These are phyloP conservation scores for Podila epigama DNA, from an alignment of 192 early-diverging fungal genomes.

Conservation along the genomic window DNA sequence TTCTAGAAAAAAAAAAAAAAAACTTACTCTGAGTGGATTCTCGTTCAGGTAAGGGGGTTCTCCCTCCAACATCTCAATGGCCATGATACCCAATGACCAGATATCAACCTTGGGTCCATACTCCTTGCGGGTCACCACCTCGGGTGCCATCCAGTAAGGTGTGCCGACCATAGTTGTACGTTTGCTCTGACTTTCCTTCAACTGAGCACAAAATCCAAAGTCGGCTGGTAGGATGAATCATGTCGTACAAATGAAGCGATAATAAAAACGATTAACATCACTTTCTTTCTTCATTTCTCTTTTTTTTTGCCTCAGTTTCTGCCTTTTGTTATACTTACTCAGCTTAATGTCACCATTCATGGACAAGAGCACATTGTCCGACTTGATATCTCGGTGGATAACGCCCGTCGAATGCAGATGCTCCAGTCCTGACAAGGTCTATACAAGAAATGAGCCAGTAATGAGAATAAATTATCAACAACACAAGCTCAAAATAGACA, in stretches of 20 bases:
- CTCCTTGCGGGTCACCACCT: slow-evolving; percentile 91
- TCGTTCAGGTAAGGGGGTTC: slow-evolving; percentile 97
- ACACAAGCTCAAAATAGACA: neutral
- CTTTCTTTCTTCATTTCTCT: too few species aligned
- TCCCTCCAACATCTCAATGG: slow-evolving; percentile 97
- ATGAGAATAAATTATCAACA: neutral
- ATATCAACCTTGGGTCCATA: slow-evolving; percentile 95
- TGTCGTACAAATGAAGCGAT: neutral
- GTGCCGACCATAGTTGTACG: slow-evolving; percentile 85
- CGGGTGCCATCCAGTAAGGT: slow-evolving; percentile 99
- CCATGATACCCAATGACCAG: slow-evolving; percentile 98
- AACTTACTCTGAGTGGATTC: slow-evolving; percentile 78
- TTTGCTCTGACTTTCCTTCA: slow-evolving; percentile 70
- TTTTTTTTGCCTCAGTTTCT: too few species aligned
- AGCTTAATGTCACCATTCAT: slow-evolving; percentile 76
- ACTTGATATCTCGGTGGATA: slow-evolving; percentile 91
- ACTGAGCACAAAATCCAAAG: slow-evolving; percentile 88
- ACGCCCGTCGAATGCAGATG: slow-evolving; percentile 78
- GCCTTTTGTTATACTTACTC: slow-evolving; percentile 50
- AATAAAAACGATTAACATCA: slow-evolving; percentile 11
- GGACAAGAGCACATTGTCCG: slow-evolving; percentile 81
- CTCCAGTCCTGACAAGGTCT: slow-evolving; percentile 73
- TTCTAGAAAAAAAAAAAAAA: slow-evolving; percentile 54
- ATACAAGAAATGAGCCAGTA: slow-evolving; percentile 41
- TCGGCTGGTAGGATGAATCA: slow-evolving; percentile 61